These are phyloP conservation scores for Botrytis byssoidea DNA, from an alignment of 2,329 filamentous ascomycete species.

Conservation along the genomic window DNA sequence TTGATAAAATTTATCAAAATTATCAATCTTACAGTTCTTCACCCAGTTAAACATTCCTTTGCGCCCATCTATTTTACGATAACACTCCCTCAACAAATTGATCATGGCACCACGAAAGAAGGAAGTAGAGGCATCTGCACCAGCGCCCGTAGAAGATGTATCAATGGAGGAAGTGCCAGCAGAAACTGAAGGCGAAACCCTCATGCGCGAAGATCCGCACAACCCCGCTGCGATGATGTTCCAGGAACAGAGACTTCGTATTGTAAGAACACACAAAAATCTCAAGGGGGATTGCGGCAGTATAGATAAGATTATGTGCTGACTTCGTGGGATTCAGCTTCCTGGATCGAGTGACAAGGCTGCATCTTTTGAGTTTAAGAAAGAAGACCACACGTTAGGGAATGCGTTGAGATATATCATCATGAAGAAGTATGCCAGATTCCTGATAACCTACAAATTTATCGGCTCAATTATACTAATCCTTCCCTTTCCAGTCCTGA, in stretches of 20 bases:
- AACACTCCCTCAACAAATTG: neutral
- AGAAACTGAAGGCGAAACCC: constrained; percentile 15
- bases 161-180: constrained; percentile 33
- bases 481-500: constrained; percentile 62
- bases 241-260: constrained; percentile 34
- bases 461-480: constrained; percentile 22
- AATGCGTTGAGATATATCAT: constrained; percentile 94
- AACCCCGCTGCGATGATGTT: constrained; percentile 25
- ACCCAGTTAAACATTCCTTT: neutral
- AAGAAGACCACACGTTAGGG: constrained; percentile 92
- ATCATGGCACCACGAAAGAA: constrained; percentile 34
- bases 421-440: constrained; percentile 83
- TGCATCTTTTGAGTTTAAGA: constrained; percentile 90
- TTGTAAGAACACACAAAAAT: constrained; percentile 28
- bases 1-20: constrained; percentile 19
- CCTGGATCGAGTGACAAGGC: constrained; percentile 59
- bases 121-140: constrained; percentile 17
- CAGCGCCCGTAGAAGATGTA: constrained; percentile 31
- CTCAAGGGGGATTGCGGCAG: neutral
- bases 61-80: constrained; percentile 19
- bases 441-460: neutral
- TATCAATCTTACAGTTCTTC: constrained; percentile 7
- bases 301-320: neutral
- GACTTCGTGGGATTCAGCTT: constrained; percentile 7
- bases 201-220: constrained; percentile 22